Base-by-base conservation (phyloP, 192 early-diverging fungal species). In the Helicostylum pulchrum region DNA sequence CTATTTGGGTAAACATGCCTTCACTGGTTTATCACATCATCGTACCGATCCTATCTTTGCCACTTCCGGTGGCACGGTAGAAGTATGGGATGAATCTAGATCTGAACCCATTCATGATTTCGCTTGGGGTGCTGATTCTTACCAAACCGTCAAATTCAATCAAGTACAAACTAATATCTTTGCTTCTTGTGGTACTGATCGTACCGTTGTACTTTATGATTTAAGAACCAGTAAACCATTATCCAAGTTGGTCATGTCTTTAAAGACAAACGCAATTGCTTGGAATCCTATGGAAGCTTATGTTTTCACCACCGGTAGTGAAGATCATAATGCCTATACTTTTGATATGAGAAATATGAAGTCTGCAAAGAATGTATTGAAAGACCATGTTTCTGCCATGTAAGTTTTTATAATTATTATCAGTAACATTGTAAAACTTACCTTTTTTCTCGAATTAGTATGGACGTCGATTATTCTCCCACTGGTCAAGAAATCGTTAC, bases 221-320 rank as follows among this genome's bases (percentile, higher is more conserved):
- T 75, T 97, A 63, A 81, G 97, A 62, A 94, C 94, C 2, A 90
- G 74, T 72, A 85, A 87, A 36, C 92, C 97, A 0, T 77, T 99
- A 45, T 80, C 87, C 23, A 98, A 98, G 74, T 69, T 89, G 26
- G 74, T 95, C 61, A 81, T 96, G 84, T 78, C 84, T 48, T 77
- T 88, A 54, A 66, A 86, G 61, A 92, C 94, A 23, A 99, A 99
- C 73, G 93, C 97, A 9, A 93, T 99, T 52, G 78, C 92, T 15
- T 99, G 97, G 97, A 99, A 99, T 73, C 97, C 97, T 4, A 97
- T 98, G 94, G 94, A 98, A 72, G 94, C 97, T 5, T 96, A 92
- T 75, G 94, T 88, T 67, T 98, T 99, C 80, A 86, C 95, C 32
- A 82, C 82, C 3, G 83, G 82, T 71, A 99, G 91, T 81, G 97